Base-by-base conservation (phyloP, 305 asterid genomes). In the Rubia balearica region DNA sequence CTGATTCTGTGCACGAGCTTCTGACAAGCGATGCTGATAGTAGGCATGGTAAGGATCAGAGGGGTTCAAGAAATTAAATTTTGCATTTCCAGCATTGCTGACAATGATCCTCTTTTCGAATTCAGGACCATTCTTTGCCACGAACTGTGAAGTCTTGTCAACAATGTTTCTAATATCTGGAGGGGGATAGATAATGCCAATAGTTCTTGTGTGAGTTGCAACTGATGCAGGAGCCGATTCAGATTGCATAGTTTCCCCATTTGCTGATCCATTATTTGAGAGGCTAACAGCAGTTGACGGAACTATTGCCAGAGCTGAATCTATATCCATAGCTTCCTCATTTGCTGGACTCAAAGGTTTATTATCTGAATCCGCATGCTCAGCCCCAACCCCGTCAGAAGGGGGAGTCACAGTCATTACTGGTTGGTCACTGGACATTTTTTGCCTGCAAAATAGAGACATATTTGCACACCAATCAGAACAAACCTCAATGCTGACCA, bases 41-140 rank as follows among this genome's bases (percentile, higher is more conserved):
- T 92, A 92, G n/a, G 96, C 93, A 74, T 92, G 90, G 78, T 92
- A 92, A 53, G 98, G 97, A 86, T 92, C 95, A 22, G 90, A 80
- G 42, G 84, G 69, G 43, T 85, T 90, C 77, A 92, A 76, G 67
- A 92, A 92, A 72, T 90, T 86, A 75, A 92, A 92, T 59, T 89
- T 92, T 1, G 90, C 88, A 75, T 92, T 92, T n/a, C 96, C 91
- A 75, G 90, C 97, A 75, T 92, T 89, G 83, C 70, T 87, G 6
- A 83, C 86, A 61, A 92, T 74, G 82, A 90, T 90, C 73, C 97
- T 80, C 74, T 89, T 90, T 87, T 90, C 98, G 73, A 89, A 90
- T 60, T 90, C 98, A 0, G 87, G 89, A 36, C 98, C 98, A 76
- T 92, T 90, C 86, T 87, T 92, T 0, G 90, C 95, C 81, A 92